Conservation (phyloP, 2,329 filamentous ascomycete species). For the Meredithiella fracta region DNA sequence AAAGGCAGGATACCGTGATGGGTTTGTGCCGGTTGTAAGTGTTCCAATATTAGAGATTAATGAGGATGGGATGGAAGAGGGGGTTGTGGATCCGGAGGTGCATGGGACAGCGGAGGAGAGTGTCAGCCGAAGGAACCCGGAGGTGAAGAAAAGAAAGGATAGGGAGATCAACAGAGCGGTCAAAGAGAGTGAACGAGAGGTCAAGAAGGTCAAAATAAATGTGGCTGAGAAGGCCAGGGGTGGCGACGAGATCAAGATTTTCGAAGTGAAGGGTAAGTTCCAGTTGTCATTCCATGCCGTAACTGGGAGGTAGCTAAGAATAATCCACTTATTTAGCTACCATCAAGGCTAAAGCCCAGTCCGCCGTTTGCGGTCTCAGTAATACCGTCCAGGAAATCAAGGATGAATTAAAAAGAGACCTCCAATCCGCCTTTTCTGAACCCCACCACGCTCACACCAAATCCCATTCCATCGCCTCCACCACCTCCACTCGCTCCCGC, state of each 20-base stretch:
- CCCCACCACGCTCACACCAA: slow-evolving; percentile 1
- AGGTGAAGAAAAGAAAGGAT: slow-evolving; percentile 8
- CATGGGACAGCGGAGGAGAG: slow-evolving; percentile 12
- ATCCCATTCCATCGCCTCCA: not conserved
- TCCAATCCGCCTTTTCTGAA: not conserved
- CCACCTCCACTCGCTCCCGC: not conserved
- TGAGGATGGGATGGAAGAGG: slow-evolving; percentile 12
- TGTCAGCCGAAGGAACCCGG: not conserved
- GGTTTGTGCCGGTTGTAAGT: slow-evolving; percentile 4
- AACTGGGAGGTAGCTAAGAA: not conserved
- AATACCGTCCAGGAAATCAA: slow-evolving; percentile 6
- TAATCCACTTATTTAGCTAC: not conserved
- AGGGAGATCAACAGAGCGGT: slow-evolving; percentile 8
- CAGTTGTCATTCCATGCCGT: not conserved
- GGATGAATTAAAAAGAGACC: slow-evolving; percentile 2
- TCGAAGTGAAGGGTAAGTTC: slow-evolving; percentile 11
- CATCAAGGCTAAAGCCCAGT: slow-evolving; percentile 6
- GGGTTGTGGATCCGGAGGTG: slow-evolving; percentile 7
- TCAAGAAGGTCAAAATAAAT: not conserved
- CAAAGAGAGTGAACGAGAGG: slow-evolving; percentile 1
- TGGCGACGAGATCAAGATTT: slow-evolving; percentile 8
- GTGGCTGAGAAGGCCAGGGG: not conserved
- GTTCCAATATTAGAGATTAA: slow-evolving; percentile 4
- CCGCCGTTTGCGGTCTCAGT: slow-evolving; percentile 3
- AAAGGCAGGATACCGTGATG: not conserved